Conservation (phyloP, 2,329 filamentous ascomycete species). For the Sordariomycetes sp. region DNA sequence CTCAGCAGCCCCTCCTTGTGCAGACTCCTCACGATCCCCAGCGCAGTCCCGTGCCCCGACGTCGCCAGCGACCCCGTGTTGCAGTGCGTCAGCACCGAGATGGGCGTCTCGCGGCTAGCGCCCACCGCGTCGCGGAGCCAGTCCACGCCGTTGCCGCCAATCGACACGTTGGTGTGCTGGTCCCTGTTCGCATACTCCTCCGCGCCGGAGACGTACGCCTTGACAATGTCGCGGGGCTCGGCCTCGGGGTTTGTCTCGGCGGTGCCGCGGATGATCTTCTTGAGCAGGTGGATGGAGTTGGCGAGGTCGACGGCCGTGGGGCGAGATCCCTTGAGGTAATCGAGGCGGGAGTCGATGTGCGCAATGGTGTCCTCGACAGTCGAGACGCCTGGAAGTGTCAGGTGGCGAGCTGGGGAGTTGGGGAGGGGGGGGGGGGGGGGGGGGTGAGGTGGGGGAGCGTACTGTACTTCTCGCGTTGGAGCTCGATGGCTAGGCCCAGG, state of each 20-base stretch:
- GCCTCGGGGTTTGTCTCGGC: slow-evolving; percentile 22
- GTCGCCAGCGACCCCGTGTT: slow-evolving; percentile 96
- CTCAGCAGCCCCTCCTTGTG: slow-evolving; percentile 51
- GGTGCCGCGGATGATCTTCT: slow-evolving; percentile 38
- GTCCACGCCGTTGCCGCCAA: slow-evolving; percentile 69
- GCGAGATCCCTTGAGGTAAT: slow-evolving; percentile 78
- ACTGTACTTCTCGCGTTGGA: slow-evolving; percentile 42
- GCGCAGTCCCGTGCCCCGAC: slow-evolving; percentile 90
- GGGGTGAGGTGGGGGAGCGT: slow-evolving; percentile 9
- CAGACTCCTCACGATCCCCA: slow-evolving; percentile 84
- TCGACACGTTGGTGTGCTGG: slow-evolving; percentile 72
- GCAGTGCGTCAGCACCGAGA: slow-evolving; percentile 93
- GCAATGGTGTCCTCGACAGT: slow-evolving; percentile 44
- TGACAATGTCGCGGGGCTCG: slow-evolving; percentile 39
- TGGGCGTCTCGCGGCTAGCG: slow-evolving; percentile 27
- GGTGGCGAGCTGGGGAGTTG: background rate
- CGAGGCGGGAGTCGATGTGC: slow-evolving; percentile 63
- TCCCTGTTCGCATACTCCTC: slow-evolving; percentile 82
- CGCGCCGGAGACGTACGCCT: slow-evolving; percentile 64
- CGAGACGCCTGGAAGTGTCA: slow-evolving; percentile 18
- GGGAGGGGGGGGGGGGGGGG: slow-evolving; percentile 4
- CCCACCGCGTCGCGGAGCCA: slow-evolving; percentile 59
- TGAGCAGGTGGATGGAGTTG: slow-evolving; percentile 77
- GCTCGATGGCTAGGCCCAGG: slow-evolving; percentile 74
- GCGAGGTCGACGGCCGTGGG: slow-evolving; percentile 92